Conservation (phyloP, 768 basidiomycete genomes). For the Neoboletus magnificus region DNA sequence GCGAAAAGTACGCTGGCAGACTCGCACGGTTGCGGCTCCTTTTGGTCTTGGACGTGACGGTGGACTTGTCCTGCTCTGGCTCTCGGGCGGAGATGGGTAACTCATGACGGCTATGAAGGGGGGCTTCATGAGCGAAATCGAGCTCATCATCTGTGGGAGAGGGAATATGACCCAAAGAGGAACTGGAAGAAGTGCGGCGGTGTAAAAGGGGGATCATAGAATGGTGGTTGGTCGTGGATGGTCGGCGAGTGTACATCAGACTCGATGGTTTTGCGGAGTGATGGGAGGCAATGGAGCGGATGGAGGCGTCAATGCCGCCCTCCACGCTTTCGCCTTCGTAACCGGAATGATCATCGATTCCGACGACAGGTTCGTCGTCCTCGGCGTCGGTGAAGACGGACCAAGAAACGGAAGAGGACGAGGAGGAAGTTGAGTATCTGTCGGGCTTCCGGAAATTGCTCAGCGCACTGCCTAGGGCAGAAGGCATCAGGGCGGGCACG, state of each 20-base stretch:
- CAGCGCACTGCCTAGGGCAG: constrained; percentile 54
- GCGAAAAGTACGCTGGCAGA: constrained; percentile 73
- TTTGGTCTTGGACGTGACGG: constrained; percentile 41
- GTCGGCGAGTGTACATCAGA: constrained; percentile 64
- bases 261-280: constrained; percentile 40
- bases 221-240: constrained; percentile 67
- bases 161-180: constrained; percentile 30
- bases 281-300: constrained; percentile 40
- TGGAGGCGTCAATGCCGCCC: constrained; percentile 36
- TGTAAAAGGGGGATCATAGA: constrained; percentile 58
- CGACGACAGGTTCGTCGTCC: constrained; percentile 39
- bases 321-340: constrained; percentile 34
- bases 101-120: constrained; percentile 28
- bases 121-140: constrained; percentile 37
- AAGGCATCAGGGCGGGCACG: constrained; percentile 63
- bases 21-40: constrained; percentile 65
- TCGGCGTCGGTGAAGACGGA: constrained; percentile 65
- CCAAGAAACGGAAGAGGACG: constrained; percentile 66
- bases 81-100: constrained; percentile 29
- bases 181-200: constrained; percentile 45
- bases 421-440: constrained; percentile 57
- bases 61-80: constrained; percentile 24
- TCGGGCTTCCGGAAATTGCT: constrained; percentile 42
- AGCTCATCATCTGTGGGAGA: constrained; percentile 44
- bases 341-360: constrained; percentile 34